Evolutionary conservation across 768 basidiomycete species (phyloP), one percentile per base, ranked within the genome.

Genomic region (Lactarius vividus): DNA sequence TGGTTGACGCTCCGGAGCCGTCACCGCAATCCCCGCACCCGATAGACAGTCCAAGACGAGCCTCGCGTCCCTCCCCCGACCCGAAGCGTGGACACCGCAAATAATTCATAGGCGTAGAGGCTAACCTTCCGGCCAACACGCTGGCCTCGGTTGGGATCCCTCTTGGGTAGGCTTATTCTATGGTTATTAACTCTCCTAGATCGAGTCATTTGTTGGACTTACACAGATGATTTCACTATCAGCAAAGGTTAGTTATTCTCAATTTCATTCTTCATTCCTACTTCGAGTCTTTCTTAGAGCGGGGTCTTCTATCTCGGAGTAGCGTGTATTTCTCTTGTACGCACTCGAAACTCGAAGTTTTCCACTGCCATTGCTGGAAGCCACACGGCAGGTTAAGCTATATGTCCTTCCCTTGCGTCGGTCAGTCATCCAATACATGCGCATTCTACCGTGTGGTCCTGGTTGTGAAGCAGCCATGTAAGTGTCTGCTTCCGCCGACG

Each of bases 51-150:
- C 10, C 31, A 28, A 62, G 35, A 58, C 44, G 33, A 39, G 29
- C 60, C 23, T 42, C 35, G 18, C 54, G 7, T 11, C 29, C 54
- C 39, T 33, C 59, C 9, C 35, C 39, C n/a, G 9, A 20, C 70
- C 70, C 3, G 62, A 69, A 29, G 16, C 11, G 9, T 70, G 70
- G 70, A 57, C 57, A 4, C 68, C 68, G n/a, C 61, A 55, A 31
- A n/a, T 56, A 4, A 35, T n/a, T 10, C 61, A 57, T 2, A 62
- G 55, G 52, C 55, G 57, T 2, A 28, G 64, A 16, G 40, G 57
- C 11, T 68, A 54, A 54, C 62, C 46, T 20, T 28, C 35, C 35
- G 35, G 1, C 35, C 0, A n/a, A n/a, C n/a, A 6, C 18, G 7
- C 40, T 5, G 16, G 35, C 44, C 58, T n/a, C 28, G 52, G 23